Base-by-base conservation (phyloP, 345 rosid species). In the Moricandia arvensis region DNA sequence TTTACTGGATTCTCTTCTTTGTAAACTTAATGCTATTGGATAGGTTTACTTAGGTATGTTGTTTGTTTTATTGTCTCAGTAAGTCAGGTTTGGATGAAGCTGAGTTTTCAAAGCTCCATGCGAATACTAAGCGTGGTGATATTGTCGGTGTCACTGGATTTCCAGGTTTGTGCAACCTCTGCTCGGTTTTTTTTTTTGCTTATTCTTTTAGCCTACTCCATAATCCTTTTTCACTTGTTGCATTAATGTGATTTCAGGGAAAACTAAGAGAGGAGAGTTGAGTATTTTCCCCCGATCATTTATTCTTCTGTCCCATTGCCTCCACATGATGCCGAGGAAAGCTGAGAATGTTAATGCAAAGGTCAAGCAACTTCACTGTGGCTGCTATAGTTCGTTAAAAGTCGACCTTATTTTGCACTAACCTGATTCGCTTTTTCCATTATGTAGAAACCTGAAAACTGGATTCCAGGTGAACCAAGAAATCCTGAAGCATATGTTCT, bases 231-330 rank as follows among this genome's bases (percentile, higher is more conserved):
- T 53, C 38, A 71, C 30, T 26, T 5, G 55, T 62, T 4, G 9
- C 53, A 1, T 67, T 16, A 13, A 43, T 76, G 38, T 10, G 1
- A 8, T 30, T 67, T 62, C 81, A 92, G 99, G 98, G 66, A 96
- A 93, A 83, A 88, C 90, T 54, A 93, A 91, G 79, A 89, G 89
- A 30, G 96, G 98, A n/a, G 99, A 96, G 80, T 81, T 96, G 75
- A 96, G 91, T 82, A 85, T 96, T 47, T 89, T 89, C 62, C 98
- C 99, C 2, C 74, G 30, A 69, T 76, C 86, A 13, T 88, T 96
- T 64, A 17, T 65, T 1, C 87, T 86, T 38, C 75, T 96, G 61
- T 96, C 99, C 16, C 93, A 96, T 80, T 92, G 98, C 86, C 90
- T 93, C 65, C 97, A 96, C 74, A 93, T 91, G 99, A 82, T 96